Conservation (phyloP, 2,329 filamentous ascomycete species). For the Coniosporium tulheliwenetii region DNA sequence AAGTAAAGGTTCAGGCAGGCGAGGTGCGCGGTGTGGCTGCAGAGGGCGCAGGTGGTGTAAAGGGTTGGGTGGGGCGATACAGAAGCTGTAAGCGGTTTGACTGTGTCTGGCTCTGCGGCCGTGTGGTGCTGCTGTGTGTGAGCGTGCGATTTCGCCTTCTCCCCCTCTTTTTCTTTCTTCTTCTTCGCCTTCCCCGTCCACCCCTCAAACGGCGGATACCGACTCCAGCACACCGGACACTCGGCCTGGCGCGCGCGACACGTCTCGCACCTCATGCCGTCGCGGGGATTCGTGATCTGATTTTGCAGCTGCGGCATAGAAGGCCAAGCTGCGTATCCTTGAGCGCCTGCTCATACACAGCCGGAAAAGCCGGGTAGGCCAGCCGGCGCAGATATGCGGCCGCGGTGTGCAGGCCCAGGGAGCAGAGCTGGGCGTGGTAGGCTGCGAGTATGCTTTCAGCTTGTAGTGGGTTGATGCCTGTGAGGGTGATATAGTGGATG, state of each 20-base stretch:
- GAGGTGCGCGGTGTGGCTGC: slow-evolving; percentile 44
- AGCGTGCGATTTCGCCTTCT: background rate
- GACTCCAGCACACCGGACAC: slow-evolving; percentile 29
- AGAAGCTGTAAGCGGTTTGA: background rate
- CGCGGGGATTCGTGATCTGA: slow-evolving; percentile 35
- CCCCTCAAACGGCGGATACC: slow-evolving; percentile 22
- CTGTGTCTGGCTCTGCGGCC: background rate
- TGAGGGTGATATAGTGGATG: slow-evolving; percentile 22
- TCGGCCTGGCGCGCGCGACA: slow-evolving; percentile 27
- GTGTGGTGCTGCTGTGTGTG: background rate
- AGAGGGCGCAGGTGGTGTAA: slow-evolving; percentile 43
- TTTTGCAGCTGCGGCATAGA: slow-evolving; percentile 41
- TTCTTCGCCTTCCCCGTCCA: slow-evolving; percentile 14
- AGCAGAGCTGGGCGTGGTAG: slow-evolving; percentile 40
- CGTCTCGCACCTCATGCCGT: slow-evolving; percentile 35
- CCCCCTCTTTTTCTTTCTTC: slow-evolving; percentile 7
- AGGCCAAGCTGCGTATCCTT: slow-evolving; percentile 38
- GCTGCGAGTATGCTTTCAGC: slow-evolving; percentile 38
- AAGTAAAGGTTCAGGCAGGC: slow-evolving; percentile 43
- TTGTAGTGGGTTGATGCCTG: slow-evolving; percentile 33
- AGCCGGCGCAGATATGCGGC: slow-evolving; percentile 41
- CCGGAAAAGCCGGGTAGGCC: slow-evolving; percentile 37
- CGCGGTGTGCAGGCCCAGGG: slow-evolving; percentile 29
- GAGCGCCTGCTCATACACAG: slow-evolving; percentile 40
- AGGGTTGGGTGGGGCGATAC: slow-evolving; percentile 19